Evolutionary conservation across 2,329 filamentous ascomycete species (phyloP), one percentile per base, ranked within the genome.

Genomic region (Trichoderma sp.): DNA sequence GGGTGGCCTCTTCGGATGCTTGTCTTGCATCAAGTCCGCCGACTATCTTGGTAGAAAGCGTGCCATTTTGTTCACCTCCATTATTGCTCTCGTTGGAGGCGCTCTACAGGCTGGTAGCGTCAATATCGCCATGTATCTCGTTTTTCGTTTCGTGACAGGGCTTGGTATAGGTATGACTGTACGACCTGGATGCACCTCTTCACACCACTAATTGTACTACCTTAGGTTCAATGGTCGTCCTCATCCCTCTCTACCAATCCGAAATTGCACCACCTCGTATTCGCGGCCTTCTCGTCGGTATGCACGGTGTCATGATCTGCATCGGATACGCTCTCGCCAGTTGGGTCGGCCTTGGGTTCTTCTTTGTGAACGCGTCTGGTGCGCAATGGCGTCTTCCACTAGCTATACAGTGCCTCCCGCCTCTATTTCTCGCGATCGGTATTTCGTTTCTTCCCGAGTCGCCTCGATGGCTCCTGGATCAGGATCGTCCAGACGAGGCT

Each of bases 301-400:
- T 57, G 14, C 64, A 67, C 30, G 64, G 64, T 26, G 47, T 67
- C 64, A 67, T 67, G 64, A 57, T 67, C 15, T 56, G 47, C 14
- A 39, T 57, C 21, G 64, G 64, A 26, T 67, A 67, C 24, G 51
- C 53, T 15, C 47, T 57, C 24, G 64, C 64, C 9, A 30, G 30
- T 14, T 67, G 53, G 47, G 53, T 57, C 53, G 64, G 47, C 53
- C 24, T 56, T 18, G 64, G 28, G 3, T 56, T 67, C 32, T 67
- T 57, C 5, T 67, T 67, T 57, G 64, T 56, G 43, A 67, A 67
- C 14, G 53, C 47, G 3, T 57, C 64, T 26, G 64, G 47, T 11
- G 53, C 53, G 9, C 64, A 67, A 18, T 67, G 64, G 64, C 64
- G 64, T 15, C 64, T 67, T 6, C 53, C 47, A 6, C 24, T 67